phyloP scores from a whole-genome alignment of 2,329 filamentous ascomycete species.

The Simplicillium aogashimaense region DNA sequence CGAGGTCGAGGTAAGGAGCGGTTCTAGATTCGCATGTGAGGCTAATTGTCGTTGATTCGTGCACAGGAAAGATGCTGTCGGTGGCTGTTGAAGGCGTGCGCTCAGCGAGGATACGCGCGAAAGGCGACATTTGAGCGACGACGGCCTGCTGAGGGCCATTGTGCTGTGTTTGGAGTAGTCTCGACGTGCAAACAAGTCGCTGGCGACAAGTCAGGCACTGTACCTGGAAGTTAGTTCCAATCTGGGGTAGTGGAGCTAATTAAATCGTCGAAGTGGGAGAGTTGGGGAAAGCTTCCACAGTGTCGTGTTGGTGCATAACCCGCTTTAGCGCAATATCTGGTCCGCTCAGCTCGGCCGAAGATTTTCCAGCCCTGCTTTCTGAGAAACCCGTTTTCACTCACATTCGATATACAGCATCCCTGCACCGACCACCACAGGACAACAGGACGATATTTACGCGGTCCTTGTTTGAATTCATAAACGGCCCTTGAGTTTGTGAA shows the following conservation, averaged over 20 bases:
- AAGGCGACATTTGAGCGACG: too few relatives aligned
- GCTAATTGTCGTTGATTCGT: not conserved
- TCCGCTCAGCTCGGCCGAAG: slow-evolving; percentile 5
- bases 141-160: too few relatives aligned
- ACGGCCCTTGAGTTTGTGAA: not conserved
- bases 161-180: too few relatives aligned
- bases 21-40: too few relatives aligned
- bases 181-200: too few relatives aligned
- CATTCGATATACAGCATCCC: too few relatives aligned
- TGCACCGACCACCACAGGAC: too few relatives aligned
- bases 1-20: too few relatives aligned
- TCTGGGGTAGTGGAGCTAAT: slow-evolving; percentile 3
- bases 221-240: not conserved
- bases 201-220: too few relatives aligned
- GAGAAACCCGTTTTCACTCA: too few relatives aligned
- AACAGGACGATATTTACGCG: not conserved
- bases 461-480: too few relatives aligned
- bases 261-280: slow-evolving; percentile 5
- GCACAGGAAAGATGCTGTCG: not conserved
- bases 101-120: not conserved
- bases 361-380: slow-evolving; percentile 5
- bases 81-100: not conserved
- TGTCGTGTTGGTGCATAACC: slow-evolving; percentile 5
- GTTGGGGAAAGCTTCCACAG: not conserved
- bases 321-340: not conserved